Evolutionary conservation across 257 asterid species (phyloP), one percentile per base, ranked within the genome.

Genomic region (Nicotiana undulata): DNA sequence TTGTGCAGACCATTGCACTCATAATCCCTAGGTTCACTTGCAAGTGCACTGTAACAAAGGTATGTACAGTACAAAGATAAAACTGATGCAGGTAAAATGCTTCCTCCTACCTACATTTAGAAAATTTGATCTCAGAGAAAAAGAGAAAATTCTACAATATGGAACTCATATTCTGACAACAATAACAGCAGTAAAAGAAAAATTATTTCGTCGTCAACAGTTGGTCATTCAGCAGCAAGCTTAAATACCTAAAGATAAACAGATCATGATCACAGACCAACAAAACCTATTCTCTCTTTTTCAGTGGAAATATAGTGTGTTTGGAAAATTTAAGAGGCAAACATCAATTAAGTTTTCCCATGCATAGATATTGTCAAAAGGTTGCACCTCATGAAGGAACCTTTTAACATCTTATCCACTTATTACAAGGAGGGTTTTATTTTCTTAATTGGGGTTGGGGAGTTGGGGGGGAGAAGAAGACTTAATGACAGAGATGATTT

Each of bases 81-180:
- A 85, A 94, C 97, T 22, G 98, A 91, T 75, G 98, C 86, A 67
- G 98, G 98, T 88, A 94, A 86, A 85, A 94, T 87, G 92, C 98
- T 94, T 77, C 98, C 98, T 26, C 91, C 63, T 17, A 94, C 95
- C 98, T 94, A 64, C 60, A 68, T 82, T 74, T 6, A 29, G 44
- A 74, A 72, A 74, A 24, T 7, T 24, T 74, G 61, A 49, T 74
- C 61, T 49, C 61, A 15, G 79, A 74, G 26, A 46, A 74, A 49
- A 74, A 61, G 77, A 49, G 51, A 49, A 49, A 13, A 32, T 44
- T 49, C 59, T 16, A 24, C 9, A 49, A 24, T 72, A 49, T 24
- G 15, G 24, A 74, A 24, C 15, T 44, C 59, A 44, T 20, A 68
- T 70, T 74, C 61, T 46, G 40, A 72, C 60, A 24, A 22, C 49